Evolutionary conservation across 768 basidiomycete species (phyloP).

Genomic region (Agaricus blazei): DNA sequence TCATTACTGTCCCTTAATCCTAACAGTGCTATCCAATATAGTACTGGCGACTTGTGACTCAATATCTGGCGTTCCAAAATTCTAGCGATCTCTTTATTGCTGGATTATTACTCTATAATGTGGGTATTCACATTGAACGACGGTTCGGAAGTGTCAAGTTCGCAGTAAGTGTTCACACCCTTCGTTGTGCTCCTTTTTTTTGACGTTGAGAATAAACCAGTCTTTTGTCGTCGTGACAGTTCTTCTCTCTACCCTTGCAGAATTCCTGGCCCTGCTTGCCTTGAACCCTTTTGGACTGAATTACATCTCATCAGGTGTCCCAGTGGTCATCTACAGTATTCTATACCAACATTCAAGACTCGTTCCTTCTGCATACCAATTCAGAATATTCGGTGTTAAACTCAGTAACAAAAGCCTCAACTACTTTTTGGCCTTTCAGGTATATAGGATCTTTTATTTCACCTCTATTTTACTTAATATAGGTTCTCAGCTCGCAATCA

Average conservation of each 20-base stretch:
- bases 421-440: constrained; percentile 72
- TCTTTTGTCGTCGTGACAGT: constrained; percentile 73
- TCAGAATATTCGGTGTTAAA: constrained; percentile 67
- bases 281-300: constrained; percentile 68
- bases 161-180: constrained; percentile 49
- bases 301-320: constrained; percentile 69
- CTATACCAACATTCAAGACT: constrained; percentile 80
- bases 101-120: constrained; percentile 68
- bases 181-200: constrained; percentile 4
- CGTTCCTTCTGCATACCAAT: constrained; percentile 72
- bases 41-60: constrained; percentile 81
- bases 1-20: constrained; percentile 23
- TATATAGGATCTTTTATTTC: constrained; percentile 23
- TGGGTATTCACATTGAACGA: constrained; percentile 70
- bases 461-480: not conserved
- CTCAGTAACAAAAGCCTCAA: constrained; percentile 73
- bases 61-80: constrained; percentile 75
- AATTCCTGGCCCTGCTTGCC: constrained; percentile 60
- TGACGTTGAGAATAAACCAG: constrained; percentile 28
- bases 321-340: constrained; percentile 72
- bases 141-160: constrained; percentile 86
- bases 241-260: constrained; percentile 59
- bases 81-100: constrained; percentile 83
- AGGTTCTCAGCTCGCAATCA: constrained; percentile 55
- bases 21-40: constrained; percentile 28